Evolutionary conservation across 2,329 filamentous ascomycete species (phyloP).

Genomic region (Penicillium hordei): DNA sequence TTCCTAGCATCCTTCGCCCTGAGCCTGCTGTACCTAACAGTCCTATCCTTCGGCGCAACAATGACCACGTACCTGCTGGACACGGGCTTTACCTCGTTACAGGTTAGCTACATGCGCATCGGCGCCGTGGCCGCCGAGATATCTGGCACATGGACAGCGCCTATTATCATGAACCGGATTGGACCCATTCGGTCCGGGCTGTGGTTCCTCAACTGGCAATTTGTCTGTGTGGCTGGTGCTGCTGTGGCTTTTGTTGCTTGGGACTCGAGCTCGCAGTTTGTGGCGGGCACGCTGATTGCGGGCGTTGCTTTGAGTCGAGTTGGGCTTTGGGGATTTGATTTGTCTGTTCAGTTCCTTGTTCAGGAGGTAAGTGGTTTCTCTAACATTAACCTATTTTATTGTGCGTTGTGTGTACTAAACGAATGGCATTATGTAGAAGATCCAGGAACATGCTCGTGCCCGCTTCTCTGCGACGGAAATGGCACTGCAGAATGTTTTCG

Average conservation of each 20-base stretch:
- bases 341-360: constrained; percentile 60
- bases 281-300: constrained; percentile 51
- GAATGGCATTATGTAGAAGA: constrained; percentile 43
- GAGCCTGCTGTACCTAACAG: constrained; percentile 55
- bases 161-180: constrained; percentile 51
- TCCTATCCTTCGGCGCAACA: constrained; percentile 55
- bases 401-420: background rate
- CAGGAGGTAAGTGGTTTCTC: constrained; percentile 52
- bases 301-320: constrained; percentile 58
- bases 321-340: constrained; percentile 62
- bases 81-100: constrained; percentile 49
- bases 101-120: constrained; percentile 50
- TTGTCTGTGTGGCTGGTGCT: constrained; percentile 51
- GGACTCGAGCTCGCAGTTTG: constrained; percentile 31
- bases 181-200: constrained; percentile 65
- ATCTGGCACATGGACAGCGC: constrained; percentile 54
- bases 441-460: constrained; percentile 59
- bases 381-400: background rate
- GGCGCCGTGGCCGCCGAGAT: constrained; percentile 54
- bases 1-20: constrained; percentile 52
- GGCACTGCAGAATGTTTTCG: constrained; percentile 67
- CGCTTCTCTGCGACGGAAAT: constrained; percentile 68
- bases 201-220: constrained; percentile 70
- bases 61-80: constrained; percentile 58
- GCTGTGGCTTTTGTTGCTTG: constrained; percentile 41